Evolutionary conservation across 495 filamentous ascomycete genomes (phyloP), one percentile per base, ranked within the genome.

Genomic region (Penicillium riverlandense): DNA sequence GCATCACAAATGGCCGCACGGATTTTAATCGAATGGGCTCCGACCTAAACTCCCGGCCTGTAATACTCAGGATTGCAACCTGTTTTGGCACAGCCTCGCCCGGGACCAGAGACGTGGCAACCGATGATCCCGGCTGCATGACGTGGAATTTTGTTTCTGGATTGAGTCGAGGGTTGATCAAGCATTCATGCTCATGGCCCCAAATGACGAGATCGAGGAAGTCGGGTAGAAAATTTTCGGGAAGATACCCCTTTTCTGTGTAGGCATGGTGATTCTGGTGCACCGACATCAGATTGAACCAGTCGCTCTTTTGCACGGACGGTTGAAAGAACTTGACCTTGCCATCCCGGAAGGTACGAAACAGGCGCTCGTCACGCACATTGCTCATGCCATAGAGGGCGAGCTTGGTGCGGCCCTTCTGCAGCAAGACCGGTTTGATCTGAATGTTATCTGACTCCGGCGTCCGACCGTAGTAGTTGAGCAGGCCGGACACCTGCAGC

Each of bases 151-250:
- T 83, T 45, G 80, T 94, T 59, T 95, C 89, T 0, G 85, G 79
- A 54, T 96, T 96, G 16, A 77, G 73, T 9, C 63, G 55, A 1
- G 92, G 92, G 34, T 95, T 79, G 51, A 97, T 94, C 5, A 92
- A 62, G 59, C 91, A 97, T 66, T 99, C 94, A 54, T 99, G 92
- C 62, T 99, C 92, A 55, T 99, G 92, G 16, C 92, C 92, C 92
- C 92, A 99, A 37, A 99, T 71, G 0, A 97, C 80, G 11, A 99
- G 69, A 58, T 99, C 87, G 32, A 97, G 65, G 58, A 95, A 99
- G 6, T 85, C 83, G 1, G 92, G 94, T 0, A 99, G 78, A 58
- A 96, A 92, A 55, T 88, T 88, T 57, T 99, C 94, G 2, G 94
- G 89, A 0, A 99, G 74, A 56, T 96, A 97, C 13, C 85, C 79